A percentile compares a stretch with the other conserved stretches of the same genome.
Conservation (phyloP, 495 filamentous ascomycete genomes). For the Trichoderma virens region DNA sequence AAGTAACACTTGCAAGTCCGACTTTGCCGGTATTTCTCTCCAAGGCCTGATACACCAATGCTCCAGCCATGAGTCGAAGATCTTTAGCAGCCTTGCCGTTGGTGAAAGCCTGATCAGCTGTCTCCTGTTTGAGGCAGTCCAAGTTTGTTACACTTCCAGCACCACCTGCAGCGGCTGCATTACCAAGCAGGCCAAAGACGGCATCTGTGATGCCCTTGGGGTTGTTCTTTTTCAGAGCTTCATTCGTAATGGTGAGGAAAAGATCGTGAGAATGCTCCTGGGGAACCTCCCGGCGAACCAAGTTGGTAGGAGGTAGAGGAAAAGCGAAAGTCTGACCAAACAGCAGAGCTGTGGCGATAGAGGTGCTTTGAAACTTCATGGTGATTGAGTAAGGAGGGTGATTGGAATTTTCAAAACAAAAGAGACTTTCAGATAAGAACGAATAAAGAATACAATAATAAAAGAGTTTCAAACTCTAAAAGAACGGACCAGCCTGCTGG, state of each 20-base stretch:
- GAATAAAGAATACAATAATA: neutral
- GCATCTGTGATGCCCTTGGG: conserved; percentile 50
- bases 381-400: neutral
- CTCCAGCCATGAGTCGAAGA: conserved; percentile 46
- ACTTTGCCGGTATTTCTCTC: conserved; percentile 57
- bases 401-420: neutral
- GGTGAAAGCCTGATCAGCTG: conserved; percentile 63
- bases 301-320: neutral
- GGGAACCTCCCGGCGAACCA: conserved; percentile 38
- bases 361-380: neutral
- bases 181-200: conserved; percentile 58
- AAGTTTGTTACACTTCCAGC: conserved; percentile 49
- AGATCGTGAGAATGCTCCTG: conserved; percentile 58
- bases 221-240: conserved; percentile 49
- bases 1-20: conserved; percentile 44
- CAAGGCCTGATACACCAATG: conserved; percentile 53
- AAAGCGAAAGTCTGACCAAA: neutral
- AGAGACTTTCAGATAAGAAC: neutral
- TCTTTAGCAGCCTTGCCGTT: conserved; percentile 57
- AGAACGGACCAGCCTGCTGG: neutral
- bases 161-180: conserved; percentile 48
- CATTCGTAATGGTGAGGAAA: conserved; percentile 38
- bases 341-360: neutral
- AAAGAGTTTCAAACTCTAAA: neutral
- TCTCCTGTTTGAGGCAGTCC: conserved; percentile 59